Conservation (phyloP, 164 flowering plant genomes). For the Tetrastigma voinierianum region DNA sequence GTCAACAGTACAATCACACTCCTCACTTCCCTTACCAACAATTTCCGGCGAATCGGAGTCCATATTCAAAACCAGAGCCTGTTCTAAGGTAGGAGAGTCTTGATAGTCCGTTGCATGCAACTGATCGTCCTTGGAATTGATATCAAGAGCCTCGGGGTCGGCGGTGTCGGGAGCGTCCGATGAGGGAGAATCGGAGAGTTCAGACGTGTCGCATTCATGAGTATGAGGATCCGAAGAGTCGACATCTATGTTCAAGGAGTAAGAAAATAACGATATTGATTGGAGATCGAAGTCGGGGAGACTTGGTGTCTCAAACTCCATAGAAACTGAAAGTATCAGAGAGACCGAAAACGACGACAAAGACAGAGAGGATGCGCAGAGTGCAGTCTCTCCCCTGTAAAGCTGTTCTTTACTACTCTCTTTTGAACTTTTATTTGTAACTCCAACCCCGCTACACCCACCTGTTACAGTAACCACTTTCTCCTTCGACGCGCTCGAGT, state of each 20-base stretch:
- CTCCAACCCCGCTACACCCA: too few species aligned
- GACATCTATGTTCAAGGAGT: neutral
- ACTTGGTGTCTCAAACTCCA: slow-evolving; percentile 11
- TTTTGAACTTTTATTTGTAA: too few species aligned
- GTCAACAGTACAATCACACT: neutral
- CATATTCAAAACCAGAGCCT: neutral
- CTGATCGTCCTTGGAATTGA: too few species aligned
- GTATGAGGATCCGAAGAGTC: slow-evolving; percentile 3
- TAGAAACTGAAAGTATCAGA: neutral
- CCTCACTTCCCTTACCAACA: neutral
- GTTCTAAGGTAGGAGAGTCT: too few species aligned
- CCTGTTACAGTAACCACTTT: too few species aligned
- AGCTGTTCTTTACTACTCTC: too few species aligned
- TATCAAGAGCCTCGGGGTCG: neutral
- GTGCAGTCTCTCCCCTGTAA: too few species aligned
- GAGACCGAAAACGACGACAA: too few species aligned
- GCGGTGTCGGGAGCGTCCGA: neutral
- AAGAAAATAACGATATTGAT: slow-evolving; percentile 6
- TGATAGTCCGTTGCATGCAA: too few species aligned
- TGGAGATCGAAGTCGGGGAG: slow-evolving; percentile 16
- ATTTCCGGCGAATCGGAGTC: neutral
- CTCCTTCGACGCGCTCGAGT: too few species aligned
- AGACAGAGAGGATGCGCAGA: neutral
- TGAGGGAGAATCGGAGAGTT: neutral
- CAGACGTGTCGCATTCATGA: neutral